A percentile compares a stretch with the other conserved stretches of the same genome.
phyloP scores from a whole-genome alignment of 345 rosid genomes.

The Anastatica hierochuntica region DNA sequence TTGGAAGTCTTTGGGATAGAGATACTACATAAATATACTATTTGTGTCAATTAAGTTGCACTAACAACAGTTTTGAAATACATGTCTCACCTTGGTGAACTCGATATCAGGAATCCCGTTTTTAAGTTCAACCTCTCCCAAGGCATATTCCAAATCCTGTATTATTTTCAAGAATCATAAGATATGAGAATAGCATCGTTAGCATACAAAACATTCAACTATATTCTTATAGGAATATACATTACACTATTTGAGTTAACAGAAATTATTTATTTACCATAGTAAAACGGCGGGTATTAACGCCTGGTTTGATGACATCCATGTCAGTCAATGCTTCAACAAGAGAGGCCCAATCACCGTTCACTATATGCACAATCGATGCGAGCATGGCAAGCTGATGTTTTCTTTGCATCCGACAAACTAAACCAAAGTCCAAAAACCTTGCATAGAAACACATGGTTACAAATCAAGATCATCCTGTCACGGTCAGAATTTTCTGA shows the following conservation, averaged over 20 bases:
- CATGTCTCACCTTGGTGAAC: slow-evolving; percentile 71
- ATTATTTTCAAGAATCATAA: slow-evolving; percentile 17
- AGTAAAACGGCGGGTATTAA: slow-evolving; percentile 56
- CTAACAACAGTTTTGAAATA: slow-evolving; percentile 3
- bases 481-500: slow-evolving; percentile 9
- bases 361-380: slow-evolving; percentile 84
- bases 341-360: slow-evolving; percentile 84
- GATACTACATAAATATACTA: neutral
- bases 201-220: neutral
- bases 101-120: slow-evolving; percentile 90
- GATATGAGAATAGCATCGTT: neutral
- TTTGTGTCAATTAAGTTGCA: too few species aligned
- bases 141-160: slow-evolving; percentile 80
- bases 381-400: slow-evolving; percentile 94
- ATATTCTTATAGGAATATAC: neutral
- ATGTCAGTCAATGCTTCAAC: slow-evolving; percentile 69
- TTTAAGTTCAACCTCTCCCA: slow-evolving; percentile 71
- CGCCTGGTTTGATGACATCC: slow-evolving; percentile 85
- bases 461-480: slow-evolving; percentile 7
- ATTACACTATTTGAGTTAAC: neutral
- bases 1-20: neutral
- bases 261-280: slow-evolving; percentile 38
- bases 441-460: slow-evolving; percentile 31
- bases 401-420: slow-evolving; percentile 86
- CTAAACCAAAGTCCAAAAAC: slow-evolving; percentile 89